Conservation (phyloP, 805 yeast genomes). For the Candida methanosorbosa region DNA sequence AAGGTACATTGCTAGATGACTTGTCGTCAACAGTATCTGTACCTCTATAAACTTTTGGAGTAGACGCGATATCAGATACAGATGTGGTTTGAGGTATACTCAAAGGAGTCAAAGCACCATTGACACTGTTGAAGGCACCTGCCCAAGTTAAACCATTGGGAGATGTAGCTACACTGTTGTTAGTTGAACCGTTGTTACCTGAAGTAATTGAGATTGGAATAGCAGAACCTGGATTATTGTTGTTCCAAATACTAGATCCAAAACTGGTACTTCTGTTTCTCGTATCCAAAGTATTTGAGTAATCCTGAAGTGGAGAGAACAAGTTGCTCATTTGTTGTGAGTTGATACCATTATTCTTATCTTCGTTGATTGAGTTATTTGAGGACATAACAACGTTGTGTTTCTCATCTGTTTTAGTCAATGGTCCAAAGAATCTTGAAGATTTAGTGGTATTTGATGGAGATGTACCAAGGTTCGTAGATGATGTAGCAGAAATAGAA, state of each 20-base stretch:
- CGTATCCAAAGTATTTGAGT: background rate
- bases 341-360: background rate
- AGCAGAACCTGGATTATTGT: conserved; percentile 5
- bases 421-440: background rate
- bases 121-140: conserved; percentile 5
- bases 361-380: background rate
- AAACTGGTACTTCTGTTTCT: conserved; percentile 26
- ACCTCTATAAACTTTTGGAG: background rate
- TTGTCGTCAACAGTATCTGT: background rate
- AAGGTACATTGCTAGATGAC: no score
- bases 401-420: no score
- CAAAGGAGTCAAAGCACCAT: background rate
- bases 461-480: background rate
- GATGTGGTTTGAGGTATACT: background rate
- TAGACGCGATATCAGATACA: background rate
- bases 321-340: background rate
- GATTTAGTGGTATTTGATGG: background rate
- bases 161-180: background rate
- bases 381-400: no score
- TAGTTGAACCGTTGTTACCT: background rate
- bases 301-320: background rate
- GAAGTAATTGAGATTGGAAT: no score
- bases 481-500: background rate
- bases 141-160: conserved; percentile 1
- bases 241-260: conserved; percentile 28